Base-by-base conservation (phyloP, 768 basidiomycete species). In the Tricholoma matsutake region DNA sequence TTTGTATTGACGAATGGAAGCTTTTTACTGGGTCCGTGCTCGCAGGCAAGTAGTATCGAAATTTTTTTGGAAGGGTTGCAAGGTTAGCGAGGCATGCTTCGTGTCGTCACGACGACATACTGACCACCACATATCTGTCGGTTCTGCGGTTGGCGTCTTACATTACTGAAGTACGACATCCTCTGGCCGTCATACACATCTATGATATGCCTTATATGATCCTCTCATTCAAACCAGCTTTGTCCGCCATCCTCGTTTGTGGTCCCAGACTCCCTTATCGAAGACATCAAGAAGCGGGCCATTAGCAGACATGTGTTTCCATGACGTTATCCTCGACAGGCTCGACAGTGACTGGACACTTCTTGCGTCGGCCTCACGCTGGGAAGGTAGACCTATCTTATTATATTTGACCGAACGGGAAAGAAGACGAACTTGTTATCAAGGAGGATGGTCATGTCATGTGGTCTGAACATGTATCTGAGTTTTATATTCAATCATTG, bases 1-100 rank as follows among this genome's bases (percentile, higher is more conserved):
- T 71, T 76, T 25, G 69, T 60, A 66, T 74, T 32, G 62, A 69
- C n/a, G 78, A 72, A 59, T 79, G 76, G 75, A 73, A 59, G 47
- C 68, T 63, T 18, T 2, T 45, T 45, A 9, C 18, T 11, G 18
- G 43, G 4, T 22, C 20, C 4, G 43, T 4, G 43, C 18, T 20
- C 43, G 16, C 43, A 45, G 11, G 18, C 18, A 45, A 45, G 10
- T 18, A 10, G 7, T 10, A 22, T 7, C 43, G 10, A 9, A 20
- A 43, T 0, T 18, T 37, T 45, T 14, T 4, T 49, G 22, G 49
- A 51, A 16, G 7, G 47, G 47, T 28, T 13, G 47, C 13, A 13
- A 29, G 28, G 25, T 28, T 28, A 51, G 49, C 28, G 13, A 29
- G 49, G 49, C 28, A 22, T 47, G 20, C 45, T 47, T 11, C 22